These are phyloP conservation scores for Debaryomyces tyrocola DNA, from an alignment of 805 yeast genomes.

Conservation along the genomic window DNA sequence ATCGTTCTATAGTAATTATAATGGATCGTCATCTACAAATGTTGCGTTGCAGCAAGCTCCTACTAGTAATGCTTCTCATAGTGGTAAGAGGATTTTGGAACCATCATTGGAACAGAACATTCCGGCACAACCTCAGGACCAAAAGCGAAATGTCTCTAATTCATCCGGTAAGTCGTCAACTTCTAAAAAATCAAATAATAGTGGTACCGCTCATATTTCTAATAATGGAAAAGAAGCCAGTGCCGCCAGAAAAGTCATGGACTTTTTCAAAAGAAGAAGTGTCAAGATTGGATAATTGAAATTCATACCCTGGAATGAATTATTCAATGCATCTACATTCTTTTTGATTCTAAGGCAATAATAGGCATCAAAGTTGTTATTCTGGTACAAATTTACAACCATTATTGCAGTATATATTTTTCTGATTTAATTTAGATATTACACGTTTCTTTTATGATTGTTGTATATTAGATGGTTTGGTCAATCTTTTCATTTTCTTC, in stretches of 20 bases:
- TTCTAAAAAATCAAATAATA: conserved; percentile 25
- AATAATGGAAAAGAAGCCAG: conserved; percentile 56
- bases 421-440: no score
- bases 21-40: conserved; percentile 11
- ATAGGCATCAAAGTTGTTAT: background rate
- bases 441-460: no score
- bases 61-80: conserved; percentile 4
- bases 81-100: conserved; percentile 28
- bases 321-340: background rate
- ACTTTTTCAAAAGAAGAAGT: conserved; percentile 69
- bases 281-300: conserved; percentile 24
- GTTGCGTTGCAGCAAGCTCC: conserved; percentile 6
- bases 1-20: conserved; percentile 41
- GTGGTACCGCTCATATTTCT: conserved; percentile 17
- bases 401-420: no score
- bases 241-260: conserved; percentile 76
- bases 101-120: conserved; percentile 31
- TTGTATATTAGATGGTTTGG: no score
- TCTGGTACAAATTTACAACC: background rate
- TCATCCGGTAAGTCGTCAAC: conserved; percentile 23
- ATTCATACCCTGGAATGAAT: background rate
- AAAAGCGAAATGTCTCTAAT: conserved; percentile 24
- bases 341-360: background rate
- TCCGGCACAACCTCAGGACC: conserved; percentile 16
- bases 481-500: no score